Evolutionary conservation across 169 alveolate species (phyloP).

Genomic region (Eimeria maxima): DNA sequence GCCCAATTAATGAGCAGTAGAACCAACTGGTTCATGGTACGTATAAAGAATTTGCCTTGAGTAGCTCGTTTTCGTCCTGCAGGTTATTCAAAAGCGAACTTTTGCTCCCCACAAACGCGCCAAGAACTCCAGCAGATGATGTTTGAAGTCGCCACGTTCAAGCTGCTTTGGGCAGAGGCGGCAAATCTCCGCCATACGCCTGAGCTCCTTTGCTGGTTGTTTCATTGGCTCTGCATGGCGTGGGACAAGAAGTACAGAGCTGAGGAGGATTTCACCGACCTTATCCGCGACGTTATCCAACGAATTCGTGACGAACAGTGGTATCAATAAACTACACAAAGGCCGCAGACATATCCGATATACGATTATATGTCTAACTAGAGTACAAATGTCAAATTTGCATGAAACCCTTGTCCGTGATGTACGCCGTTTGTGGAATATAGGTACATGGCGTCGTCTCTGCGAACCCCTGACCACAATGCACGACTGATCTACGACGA

Average conservation of each 20-base stretch:
- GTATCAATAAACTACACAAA: constrained; percentile 5
- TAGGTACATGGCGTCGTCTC: constrained; percentile 78
- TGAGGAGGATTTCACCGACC: constrained; percentile 79
- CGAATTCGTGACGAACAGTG: constrained; percentile 82
- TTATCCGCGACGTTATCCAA: constrained; percentile 80
- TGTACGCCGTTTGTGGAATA: neutral
- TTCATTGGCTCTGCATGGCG: constrained; percentile 82
- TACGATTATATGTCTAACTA: neutral
- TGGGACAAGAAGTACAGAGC: constrained; percentile 80
- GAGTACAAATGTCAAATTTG: neutral
- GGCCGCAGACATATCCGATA: neutral
- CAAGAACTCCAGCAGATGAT: constrained; percentile 80
- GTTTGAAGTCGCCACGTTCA: constrained; percentile 78
- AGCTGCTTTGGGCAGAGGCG: constrained; percentile 83
- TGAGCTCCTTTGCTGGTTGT: constrained; percentile 80
- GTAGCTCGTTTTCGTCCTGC: neutral
- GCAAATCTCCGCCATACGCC: constrained; percentile 82
- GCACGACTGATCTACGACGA: constrained; percentile 82
- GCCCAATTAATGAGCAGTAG: neutral
- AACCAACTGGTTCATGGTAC: neutral
- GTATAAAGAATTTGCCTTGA: neutral
- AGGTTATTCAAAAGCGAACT: neutral
- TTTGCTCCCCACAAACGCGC: constrained; percentile 35
- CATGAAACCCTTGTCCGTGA: neutral
- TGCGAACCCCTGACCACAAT: constrained; percentile 81